Percentiles rank a stretch among this genome's conserved stretches.
Conservation (phyloP, 495 filamentous ascomycete genomes). For the Cercophora newfieldiana region DNA sequence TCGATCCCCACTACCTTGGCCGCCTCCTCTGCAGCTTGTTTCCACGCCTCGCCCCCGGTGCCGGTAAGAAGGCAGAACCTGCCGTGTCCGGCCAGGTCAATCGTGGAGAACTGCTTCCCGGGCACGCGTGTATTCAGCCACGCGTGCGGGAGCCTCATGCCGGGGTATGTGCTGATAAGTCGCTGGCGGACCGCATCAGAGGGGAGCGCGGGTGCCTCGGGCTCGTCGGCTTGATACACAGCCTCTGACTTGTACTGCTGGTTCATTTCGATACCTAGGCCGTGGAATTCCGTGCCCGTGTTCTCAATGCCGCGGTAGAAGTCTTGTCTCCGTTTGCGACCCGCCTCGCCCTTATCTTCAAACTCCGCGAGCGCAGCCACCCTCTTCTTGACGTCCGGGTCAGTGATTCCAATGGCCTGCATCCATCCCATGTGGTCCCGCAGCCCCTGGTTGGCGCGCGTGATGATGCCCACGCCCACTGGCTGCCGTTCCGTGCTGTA, state of each 20-base stretch:
- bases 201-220: slow-evolving; percentile 18
- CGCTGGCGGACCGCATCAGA: slow-evolving; percentile 24
- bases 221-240: slow-evolving; percentile 30
- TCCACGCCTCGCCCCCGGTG: slow-evolving; percentile 37
- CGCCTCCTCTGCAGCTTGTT: slow-evolving; percentile 28
- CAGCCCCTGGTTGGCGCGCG: slow-evolving; percentile 42
- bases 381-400: slow-evolving; percentile 28
- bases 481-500: slow-evolving; percentile 45
- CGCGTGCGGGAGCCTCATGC: slow-evolving; percentile 41
- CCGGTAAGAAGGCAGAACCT: slow-evolving; percentile 42
- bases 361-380: slow-evolving; percentile 29
- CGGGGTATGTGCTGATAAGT: slow-evolving; percentile 37
- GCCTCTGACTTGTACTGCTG: slow-evolving; percentile 39
- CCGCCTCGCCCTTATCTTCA: slow-evolving; percentile 30
- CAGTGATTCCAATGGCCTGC: slow-evolving; percentile 37
- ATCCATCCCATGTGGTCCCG: slow-evolving; percentile 37
- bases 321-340: slow-evolving; percentile 21
- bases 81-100: slow-evolving; percentile 40
- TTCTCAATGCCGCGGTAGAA: slow-evolving; percentile 36
- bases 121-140: slow-evolving; percentile 40
- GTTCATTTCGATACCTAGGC: slow-evolving; percentile 43
- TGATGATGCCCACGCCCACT: slow-evolving; percentile 40
- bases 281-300: slow-evolving; percentile 39
- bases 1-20: slow-evolving; percentile 25
- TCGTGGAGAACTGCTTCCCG: slow-evolving; percentile 33